Evolutionary conservation across 106 monocot species (phyloP), one percentile per base, ranked within the genome.

Genomic region (Cymbidium sinense): DNA sequence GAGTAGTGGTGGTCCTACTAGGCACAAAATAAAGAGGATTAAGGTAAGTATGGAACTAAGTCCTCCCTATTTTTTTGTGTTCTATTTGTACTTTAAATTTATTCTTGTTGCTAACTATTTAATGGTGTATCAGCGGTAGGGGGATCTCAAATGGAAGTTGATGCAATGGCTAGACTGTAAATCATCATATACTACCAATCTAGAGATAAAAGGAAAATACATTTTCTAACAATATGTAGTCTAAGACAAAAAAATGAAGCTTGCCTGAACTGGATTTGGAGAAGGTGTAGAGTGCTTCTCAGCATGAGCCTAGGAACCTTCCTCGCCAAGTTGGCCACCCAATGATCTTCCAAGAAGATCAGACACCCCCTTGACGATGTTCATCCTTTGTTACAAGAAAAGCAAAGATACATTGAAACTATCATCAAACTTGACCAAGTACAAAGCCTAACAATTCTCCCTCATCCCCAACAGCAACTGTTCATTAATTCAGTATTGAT

Each of bases 351-450:
- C 84, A 29, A 96, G 81, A 39, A 96, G 94, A 83, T 94, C 96
- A 69, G 96, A 90, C 29, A 96, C 96, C 28, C 96, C 96, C 82
- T 91, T 96, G 29, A 96, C 93, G 33, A 96, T 87, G 61, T 96
- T 96, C 96, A 96, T 96, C 58, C 69, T 58, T 79, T 7, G 71
- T n/a, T n/a, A n/a, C 17, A 43, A 81, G 34, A 74, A 64, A 33
- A 64, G 18, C 12, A 44, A 29, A 7, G 20, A 44, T 43, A 44
- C 44, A 44, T 74, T 41, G 58, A 65, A 50, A 20, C 28, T 12
- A 43, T 27, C 27, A 44, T 74, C 27, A 43, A 73, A 47, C 74
- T 74, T 33, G 29, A 67, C 15, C 12, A 33, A 31, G 31, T 17
- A 21, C 31, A 30, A 33, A 58, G 58, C 23, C 58, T 23, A 58